Percentiles rank a stretch among this genome's conserved stretches.
Evolutionary conservation across 331 rosid species (phyloP).

Genomic region (Telfairia occidentalis): DNA sequence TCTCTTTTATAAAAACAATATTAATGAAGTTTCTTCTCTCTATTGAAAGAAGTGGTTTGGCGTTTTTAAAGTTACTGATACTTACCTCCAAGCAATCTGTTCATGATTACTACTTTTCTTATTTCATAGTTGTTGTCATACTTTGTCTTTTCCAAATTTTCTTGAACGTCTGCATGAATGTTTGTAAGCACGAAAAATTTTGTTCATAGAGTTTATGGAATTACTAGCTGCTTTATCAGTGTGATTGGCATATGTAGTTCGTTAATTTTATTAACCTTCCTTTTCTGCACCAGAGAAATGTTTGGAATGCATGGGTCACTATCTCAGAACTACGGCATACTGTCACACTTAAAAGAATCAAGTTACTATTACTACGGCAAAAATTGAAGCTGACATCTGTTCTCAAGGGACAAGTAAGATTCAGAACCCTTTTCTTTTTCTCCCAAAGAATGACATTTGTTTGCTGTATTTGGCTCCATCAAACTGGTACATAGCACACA

Average conservation of each 20-base stretch:
- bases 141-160: not conserved
- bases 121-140: not conserved
- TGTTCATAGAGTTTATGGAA: not conserved
- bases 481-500: not conserved
- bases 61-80: not conserved
- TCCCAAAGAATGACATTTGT: not conserved
- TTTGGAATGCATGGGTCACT: slow-evolving; percentile 98
- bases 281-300: slow-evolving; percentile 54
- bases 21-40: not conserved
- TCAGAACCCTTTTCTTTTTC: slow-evolving; percentile 15
- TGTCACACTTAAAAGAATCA: slow-evolving; percentile 93
- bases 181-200: not conserved
- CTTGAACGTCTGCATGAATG: not conserved
- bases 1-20: not conserved
- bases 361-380: slow-evolving; percentile 77
- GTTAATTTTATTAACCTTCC: slow-evolving; percentile 6
- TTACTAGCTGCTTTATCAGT: slow-evolving; percentile 5
- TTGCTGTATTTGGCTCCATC: not conserved
- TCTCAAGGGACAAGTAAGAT: slow-evolving; percentile 86
- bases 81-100: not conserved
- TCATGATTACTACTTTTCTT: not conserved
- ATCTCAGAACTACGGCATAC: slow-evolving; percentile 91
- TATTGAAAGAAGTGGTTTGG: not conserved
- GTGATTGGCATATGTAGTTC: slow-evolving; percentile 15
- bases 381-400: slow-evolving; percentile 85